Evolutionary conservation across 1,284 basidiomycete genomes (phyloP), one percentile per base, ranked within the genome.

Genomic region (Pseudozyma tsukubaensis): DNA sequence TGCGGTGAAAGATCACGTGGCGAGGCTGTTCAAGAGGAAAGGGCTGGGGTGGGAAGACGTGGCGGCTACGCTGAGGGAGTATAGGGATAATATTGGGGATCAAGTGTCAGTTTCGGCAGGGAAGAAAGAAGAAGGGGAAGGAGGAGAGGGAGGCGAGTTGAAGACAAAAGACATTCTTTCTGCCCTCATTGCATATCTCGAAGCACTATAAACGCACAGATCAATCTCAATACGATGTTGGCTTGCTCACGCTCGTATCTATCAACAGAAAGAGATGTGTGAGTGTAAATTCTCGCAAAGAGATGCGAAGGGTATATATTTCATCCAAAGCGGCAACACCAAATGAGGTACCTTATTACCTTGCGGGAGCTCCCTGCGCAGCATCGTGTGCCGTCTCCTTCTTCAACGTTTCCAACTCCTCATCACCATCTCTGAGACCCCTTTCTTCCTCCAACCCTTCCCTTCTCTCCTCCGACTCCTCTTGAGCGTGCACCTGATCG

Each of bases 1-100:
- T 79, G 97, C 94, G 3, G 29, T 50, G 16, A 58, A 61, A 9
- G 65, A 71, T n/a, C 80, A 82, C 36, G 47, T 76, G 12, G 32
- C 48, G 12, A 45, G 63, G 32, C 40, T 81, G 16, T 54, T 82
- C 6, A 37, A 37, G 9, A 59, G 81, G 2, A 57, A 50, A 8
- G 58, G 56, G 2, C 4, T 57, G 14, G n/a, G 54, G 1, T 65
- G 76, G 11, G 4, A 11, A 4, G 64, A 68, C 21, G 37, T 84
- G 0, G 51, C 63, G 1, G 45, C 18, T 0, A 67, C 64, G 19
- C 59, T 83, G 21, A 52, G 59, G 19, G 79, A 80, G 51, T 83
- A 79, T 51, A 59, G 64, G 19, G 72, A 68, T 11, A 77, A 80
- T 32, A 53, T 80, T 14, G 79, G 77, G 19, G 78, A 80, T 40